phyloP scores from a whole-genome alignment of 257 asterid genomes.

The Forsythia suspensa region DNA sequence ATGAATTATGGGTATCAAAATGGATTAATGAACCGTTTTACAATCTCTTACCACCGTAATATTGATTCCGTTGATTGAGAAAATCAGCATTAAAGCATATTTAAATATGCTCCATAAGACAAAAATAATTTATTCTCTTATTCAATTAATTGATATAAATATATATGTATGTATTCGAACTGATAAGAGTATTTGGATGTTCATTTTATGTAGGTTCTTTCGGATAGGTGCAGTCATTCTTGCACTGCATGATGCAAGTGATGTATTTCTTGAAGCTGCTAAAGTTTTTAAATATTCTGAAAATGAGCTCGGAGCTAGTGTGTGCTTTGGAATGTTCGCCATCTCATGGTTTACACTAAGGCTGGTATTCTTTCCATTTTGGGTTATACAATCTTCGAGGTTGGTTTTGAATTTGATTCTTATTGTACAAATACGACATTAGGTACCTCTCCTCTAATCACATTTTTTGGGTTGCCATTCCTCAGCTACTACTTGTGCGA shows the following conservation, averaged over 20 bases:
- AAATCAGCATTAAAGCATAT: background rate
- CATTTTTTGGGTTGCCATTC: slow-evolving; percentile 22
- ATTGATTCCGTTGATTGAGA: background rate
- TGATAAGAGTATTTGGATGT: background rate
- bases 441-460: slow-evolving; percentile 5
- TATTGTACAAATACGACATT: background rate
- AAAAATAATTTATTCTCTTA: background rate
- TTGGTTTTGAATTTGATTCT: slow-evolving; percentile 22
- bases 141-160: background rate
- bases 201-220: slow-evolving; percentile 56
- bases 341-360: slow-evolving; percentile 78
- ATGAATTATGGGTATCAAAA: background rate
- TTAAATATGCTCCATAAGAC: background rate
- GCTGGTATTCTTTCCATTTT: slow-evolving; percentile 89
- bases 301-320: slow-evolving; percentile 79
- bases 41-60: background rate
- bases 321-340: slow-evolving; percentile 78
- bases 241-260: slow-evolving; percentile 95
- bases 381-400: slow-evolving; percentile 38
- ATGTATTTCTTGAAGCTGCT: slow-evolving; percentile 89
- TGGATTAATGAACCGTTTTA: background rate
- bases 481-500: slow-evolving; percentile 34
- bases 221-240: slow-evolving; percentile 73
- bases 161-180: background rate
- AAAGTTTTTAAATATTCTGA: slow-evolving; percentile 90